A percentile compares a stretch with the other conserved stretches of the same genome.
Evolutionary conservation across 192 early-diverging fungal genomes (phyloP).

Genomic region (Coemansia sp.): DNA sequence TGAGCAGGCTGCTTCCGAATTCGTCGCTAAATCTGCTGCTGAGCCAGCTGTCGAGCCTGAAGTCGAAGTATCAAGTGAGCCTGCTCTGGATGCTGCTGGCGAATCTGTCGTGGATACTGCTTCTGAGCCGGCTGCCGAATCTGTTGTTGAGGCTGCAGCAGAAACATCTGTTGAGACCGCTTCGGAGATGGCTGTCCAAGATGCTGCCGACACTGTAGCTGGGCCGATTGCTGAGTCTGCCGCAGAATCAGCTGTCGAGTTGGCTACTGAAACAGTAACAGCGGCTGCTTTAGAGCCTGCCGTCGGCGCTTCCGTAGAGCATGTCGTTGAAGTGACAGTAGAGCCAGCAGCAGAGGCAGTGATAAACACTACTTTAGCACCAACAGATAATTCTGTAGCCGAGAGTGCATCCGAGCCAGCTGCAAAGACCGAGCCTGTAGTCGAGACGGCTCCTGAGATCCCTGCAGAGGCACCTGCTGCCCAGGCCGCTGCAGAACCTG

Average conservation of each 20-base stretch:
- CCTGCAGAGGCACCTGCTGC: not conserved
- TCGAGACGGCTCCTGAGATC: slow-evolving; percentile 3
- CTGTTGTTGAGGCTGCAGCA: not conserved
- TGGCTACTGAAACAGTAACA: not conserved
- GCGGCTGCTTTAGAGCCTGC: not conserved
- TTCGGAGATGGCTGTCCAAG: not conserved
- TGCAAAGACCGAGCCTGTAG: not conserved
- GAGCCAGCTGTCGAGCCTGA: not conserved
- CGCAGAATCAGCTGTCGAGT: not conserved
- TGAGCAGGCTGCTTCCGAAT: slow-evolving; percentile 5
- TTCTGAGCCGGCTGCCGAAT: not conserved
- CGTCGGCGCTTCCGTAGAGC: not conserved
- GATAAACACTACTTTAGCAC: not conserved
- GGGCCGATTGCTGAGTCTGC: slow-evolving; percentile 1
- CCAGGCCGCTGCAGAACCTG: not conserved
- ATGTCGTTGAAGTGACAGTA: not conserved
- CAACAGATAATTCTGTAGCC: not conserved
- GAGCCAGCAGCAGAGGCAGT: not conserved
- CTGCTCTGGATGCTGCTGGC: not conserved
- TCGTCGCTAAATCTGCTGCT: too few relatives aligned
- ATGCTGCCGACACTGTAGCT: not conserved
- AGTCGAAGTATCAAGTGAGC: too few relatives aligned
- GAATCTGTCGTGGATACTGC: not conserved
- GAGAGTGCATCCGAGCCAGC: not conserved
- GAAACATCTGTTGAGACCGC: not conserved